A percentile compares a stretch with the other conserved stretches of the same genome.
Conservation (phyloP, 2,329 filamentous ascomycete species). For the Ophiostoma sp. region DNA sequence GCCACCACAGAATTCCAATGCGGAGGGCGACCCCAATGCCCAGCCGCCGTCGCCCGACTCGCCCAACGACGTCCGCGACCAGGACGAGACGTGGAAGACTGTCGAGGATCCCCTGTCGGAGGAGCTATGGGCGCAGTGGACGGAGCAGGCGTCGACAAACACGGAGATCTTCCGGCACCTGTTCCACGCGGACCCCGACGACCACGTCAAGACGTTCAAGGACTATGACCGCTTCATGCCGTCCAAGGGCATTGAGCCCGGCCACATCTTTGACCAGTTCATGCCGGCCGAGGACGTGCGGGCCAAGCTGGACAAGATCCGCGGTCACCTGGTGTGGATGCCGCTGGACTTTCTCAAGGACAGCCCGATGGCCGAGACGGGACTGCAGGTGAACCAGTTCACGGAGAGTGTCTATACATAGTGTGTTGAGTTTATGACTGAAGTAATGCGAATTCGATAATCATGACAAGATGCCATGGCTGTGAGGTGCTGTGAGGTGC, state of each 20-base stretch:
- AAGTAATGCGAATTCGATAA: not conserved
- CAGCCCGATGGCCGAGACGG: slow-evolving; percentile 82
- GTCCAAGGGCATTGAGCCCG: slow-evolving; percentile 65
- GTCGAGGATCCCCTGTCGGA: slow-evolving; percentile 68
- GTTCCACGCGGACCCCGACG: slow-evolving; percentile 85
- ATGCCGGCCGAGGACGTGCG: slow-evolving; percentile 68
- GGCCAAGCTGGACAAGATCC: slow-evolving; percentile 69
- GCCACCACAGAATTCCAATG: slow-evolving; percentile 64
- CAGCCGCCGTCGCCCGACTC: slow-evolving; percentile 63
- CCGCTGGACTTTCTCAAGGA: slow-evolving; percentile 81
- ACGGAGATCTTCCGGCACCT: slow-evolving; percentile 71
- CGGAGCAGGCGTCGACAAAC: slow-evolving; percentile 60
- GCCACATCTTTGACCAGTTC: slow-evolving; percentile 80
- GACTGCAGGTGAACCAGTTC: slow-evolving; percentile 75
- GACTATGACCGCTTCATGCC: slow-evolving; percentile 80
- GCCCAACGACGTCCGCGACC: slow-evolving; percentile 57
- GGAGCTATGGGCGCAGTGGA: slow-evolving; percentile 66
- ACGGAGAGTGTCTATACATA: slow-evolving; percentile 84
- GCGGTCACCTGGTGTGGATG: slow-evolving; percentile 92
- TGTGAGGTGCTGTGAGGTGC: not conserved
- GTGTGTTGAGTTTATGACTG: not conserved
- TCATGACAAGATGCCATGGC: too few relatives aligned
- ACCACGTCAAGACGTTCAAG: slow-evolving; percentile 79
- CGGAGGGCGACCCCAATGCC: slow-evolving; percentile 66
- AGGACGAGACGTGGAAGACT: slow-evolving; percentile 57